Base-by-base conservation (phyloP, 768 basidiomycete species). In the Suillus occidentalis region DNA sequence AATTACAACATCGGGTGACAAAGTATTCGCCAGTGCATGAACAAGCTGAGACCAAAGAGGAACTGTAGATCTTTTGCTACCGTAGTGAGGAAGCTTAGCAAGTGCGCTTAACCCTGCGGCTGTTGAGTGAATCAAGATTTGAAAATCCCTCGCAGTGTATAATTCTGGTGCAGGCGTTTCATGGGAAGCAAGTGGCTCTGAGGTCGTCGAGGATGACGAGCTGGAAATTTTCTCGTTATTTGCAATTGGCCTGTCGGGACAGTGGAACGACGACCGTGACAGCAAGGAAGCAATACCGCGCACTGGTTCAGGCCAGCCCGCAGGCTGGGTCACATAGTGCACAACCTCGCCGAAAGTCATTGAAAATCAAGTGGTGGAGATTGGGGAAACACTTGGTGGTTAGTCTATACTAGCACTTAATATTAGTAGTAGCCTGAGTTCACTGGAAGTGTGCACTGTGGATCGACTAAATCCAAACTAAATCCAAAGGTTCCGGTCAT, bases 1-100 rank as follows among this genome's bases (percentile, higher is more conserved):
- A 37, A 56, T 56, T 6, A 36, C 20, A 36, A 37, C 36, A 6
- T 53, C 31, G 9, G 52, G 14, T 9, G 52, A 53, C 9, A 53
- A 13, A 9, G 52, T 34, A 16, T 34, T 53, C 0, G 18, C 52
- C 31, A 53, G 31, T 9, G 52, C 52, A 53, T 20, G 52, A 14
- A 53, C 16, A 22, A 56, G n/a, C 13, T 56, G 55, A 56, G 55
- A 56, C 55, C 55, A 56, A 36, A 56, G 10, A 20, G 53, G 53
- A 55, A 55, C 20, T 12, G 53, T 55, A n/a, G 53, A 34, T 31
- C 53, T 55, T 20, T 34, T 9, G 31, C 34, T 18, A 55, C 49
- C 25, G 7, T 50, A 50, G 13, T 50, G 25, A 14, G 50, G 28
- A 31, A 52, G 25, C 14, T 52, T 25, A 28, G 28, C 16, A 28